Evolutionary conservation across 1,284 basidiomycete genomes (phyloP), one percentile per base, ranked within the genome.

Genomic region (Erythrobasidium hasegawianum): DNA sequence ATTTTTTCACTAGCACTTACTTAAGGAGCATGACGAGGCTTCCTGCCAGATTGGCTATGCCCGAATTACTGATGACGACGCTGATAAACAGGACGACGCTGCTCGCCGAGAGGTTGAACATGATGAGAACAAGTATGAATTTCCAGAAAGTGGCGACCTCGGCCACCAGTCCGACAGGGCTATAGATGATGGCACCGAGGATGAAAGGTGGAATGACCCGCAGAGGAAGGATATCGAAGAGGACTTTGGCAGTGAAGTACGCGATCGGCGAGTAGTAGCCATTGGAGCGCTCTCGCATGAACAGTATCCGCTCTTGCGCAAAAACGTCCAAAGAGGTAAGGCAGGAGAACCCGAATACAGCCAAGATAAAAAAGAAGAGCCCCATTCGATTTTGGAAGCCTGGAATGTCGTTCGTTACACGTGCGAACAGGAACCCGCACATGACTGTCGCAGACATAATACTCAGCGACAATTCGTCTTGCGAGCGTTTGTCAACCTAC

Each of bases 11-110:
- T 11, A 58, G 47, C n/a, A 14, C 90, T 75, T 72, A 95, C 92
- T 97, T 97, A 86, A 93, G 97, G 41, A 98, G 82, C 93, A 98
- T 97, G 71, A 95, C 85, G 70, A 97, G 79, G 5, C 90, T 95
- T 24, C 95, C 95, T n/a, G 91, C 84, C 60, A 97, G 80, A 73
- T 90, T 96, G 0, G 93, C 93, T 10, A 97, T 86, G 59, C 90
- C 88, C 13, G 85, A 85, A 76, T 87, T 92, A 45, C 85, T 83
- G 71, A 96, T 87, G 0, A 90, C 85, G 62, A 97, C 89, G 10
- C 89, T 92, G 49, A 98, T 82, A 77, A 93, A 85, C 7, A 98
- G 81, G 41, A 97, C 88, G 52, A 94, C 88, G 72, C 87, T 90
- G 20, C 91, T 90, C 0, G 94, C 93, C 0, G 92, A 88, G 67